Evolutionary conservation across 768 basidiomycete species (phyloP), one percentile per base, ranked within the genome.

Genomic region (Pisolithus marmoratus): DNA sequence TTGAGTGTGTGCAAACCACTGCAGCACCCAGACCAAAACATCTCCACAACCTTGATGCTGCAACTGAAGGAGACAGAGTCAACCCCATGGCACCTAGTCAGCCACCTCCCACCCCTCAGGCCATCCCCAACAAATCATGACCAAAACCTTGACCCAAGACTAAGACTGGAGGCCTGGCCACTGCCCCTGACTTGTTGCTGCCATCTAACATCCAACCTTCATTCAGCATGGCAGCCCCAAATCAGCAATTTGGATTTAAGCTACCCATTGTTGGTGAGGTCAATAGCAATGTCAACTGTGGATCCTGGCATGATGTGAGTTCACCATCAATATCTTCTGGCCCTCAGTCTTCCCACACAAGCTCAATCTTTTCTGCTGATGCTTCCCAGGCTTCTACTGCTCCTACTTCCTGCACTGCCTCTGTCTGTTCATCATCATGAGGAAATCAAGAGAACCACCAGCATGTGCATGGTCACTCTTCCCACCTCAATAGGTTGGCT

Each of bases 21-120:
- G n/a, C 17, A 19, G 17, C 14, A 0, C 45, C n/a, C 8, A n/a
- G 20, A 17, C 9, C 36, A 4, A 55, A 27, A 52, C 2, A 14
- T 9, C 14, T 17, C n/a, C 43, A 41, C 9, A 46, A 34, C 24
- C 19, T 52, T 3, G 29, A 55, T 34, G 19, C 46, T 2, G 43
- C 51, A 17, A 49, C 22, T 4, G 36, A 52, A 36, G 38, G 38
- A 2, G 11, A 53, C 20, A 17, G 20, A 4, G n/a, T 52, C 12
- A 55, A 55, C n/a, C 51, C 48, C 2, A 55, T 55, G 54, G 54
- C 48, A 5, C 50, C 43, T n/a, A 9, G 38, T 19, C 38, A 5
- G 4, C 4, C 17, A 41, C 17, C 17, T 17, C 17, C 7, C 20
- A 20, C 7, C 7, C 17, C 8, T 19, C 12, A 3, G 19, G 2